Conservation (phyloP, 2,329 filamentous ascomycete species). For the Exophiala sideris region DNA sequence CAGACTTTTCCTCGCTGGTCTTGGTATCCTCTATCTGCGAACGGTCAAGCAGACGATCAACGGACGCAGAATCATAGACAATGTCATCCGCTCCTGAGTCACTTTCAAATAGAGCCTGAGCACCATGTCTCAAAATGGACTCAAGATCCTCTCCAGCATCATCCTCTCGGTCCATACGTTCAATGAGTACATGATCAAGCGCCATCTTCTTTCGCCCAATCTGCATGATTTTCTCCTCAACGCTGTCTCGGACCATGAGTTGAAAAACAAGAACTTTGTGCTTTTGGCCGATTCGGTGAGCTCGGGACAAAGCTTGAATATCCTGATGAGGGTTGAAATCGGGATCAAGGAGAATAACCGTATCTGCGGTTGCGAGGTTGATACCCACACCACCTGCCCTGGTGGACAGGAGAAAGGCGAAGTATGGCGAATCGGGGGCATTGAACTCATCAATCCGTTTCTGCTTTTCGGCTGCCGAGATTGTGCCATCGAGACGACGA, state of each 20-base stretch:
- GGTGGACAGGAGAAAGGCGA: constrained; percentile 90
- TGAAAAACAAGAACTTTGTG: constrained; percentile 96
- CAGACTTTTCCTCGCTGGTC: constrained; percentile 60
- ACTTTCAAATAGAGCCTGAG: constrained; percentile 79
- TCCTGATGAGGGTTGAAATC: constrained; percentile 99
- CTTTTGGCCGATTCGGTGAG: constrained; percentile 93
- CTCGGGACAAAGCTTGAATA: constrained; percentile 88
- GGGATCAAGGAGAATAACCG: constrained; percentile 93
- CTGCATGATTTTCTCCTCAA: constrained; percentile 94
- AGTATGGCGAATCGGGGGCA: constrained; percentile 73
- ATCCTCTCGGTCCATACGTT: constrained; percentile 82
- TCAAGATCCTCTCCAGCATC: constrained; percentile 76
- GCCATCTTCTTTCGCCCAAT: constrained; percentile 55
- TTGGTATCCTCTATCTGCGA: constrained; percentile 72
- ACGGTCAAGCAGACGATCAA: constrained; percentile 90
- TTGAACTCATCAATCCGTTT: constrained; percentile 94
- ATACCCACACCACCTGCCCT: constrained; percentile 95
- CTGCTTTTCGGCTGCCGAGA: constrained; percentile 82
- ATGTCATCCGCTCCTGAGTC: constrained; percentile 67
- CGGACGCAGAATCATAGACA: constrained; percentile 72
- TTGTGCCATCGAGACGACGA: constrained; percentile 79
- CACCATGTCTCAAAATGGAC: constrained; percentile 82
- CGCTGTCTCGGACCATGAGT: constrained; percentile 81
- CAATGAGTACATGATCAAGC: constrained; percentile 82
- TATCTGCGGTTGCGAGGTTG: constrained; percentile 94